Evolutionary conservation across 345 rosid genomes (phyloP).

Genomic region (Rhodamnia rubescens): DNA sequence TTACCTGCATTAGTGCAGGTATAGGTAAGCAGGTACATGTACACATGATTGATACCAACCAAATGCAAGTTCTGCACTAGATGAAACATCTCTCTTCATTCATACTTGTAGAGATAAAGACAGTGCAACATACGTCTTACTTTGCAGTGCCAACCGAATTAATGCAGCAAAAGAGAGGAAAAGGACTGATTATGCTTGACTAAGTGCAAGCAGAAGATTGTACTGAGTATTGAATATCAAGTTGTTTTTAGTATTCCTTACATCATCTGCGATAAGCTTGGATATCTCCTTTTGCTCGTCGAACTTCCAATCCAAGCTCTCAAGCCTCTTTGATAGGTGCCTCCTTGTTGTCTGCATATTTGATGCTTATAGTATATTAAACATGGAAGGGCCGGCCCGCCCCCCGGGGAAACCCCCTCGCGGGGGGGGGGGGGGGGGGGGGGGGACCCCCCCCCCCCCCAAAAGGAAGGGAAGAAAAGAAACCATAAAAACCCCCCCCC

Average conservation of each 20-base stretch:
- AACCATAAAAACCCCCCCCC: too few relatives aligned
- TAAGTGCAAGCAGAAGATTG: neutral
- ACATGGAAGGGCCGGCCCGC: too few relatives aligned
- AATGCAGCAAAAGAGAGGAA: neutral
- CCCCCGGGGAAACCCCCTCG: too few relatives aligned
- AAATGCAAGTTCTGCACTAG: neutral
- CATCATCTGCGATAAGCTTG: conserved; percentile 53
- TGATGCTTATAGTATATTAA: neutral
- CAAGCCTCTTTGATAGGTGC: conserved; percentile 68
- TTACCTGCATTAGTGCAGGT: conserved; percentile 36
- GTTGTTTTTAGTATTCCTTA: conserved; percentile 1
- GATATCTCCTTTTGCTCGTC: conserved; percentile 72
- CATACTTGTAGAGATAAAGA: neutral
- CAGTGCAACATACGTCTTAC: neutral
- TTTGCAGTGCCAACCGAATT: neutral
- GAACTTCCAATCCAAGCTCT: conserved; percentile 75
- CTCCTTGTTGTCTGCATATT: conserved; percentile 65
- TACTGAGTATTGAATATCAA: neutral
- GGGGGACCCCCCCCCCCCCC: too few relatives aligned
- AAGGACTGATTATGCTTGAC: neutral
- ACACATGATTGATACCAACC: neutral
- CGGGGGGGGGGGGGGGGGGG: too few relatives aligned
- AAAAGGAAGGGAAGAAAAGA: too few relatives aligned
- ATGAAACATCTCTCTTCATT: neutral
- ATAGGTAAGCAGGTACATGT: neutral